Evolutionary conservation across 2,329 filamentous ascomycete genomes (phyloP).

Genomic region (Coniella lustricola): DNA sequence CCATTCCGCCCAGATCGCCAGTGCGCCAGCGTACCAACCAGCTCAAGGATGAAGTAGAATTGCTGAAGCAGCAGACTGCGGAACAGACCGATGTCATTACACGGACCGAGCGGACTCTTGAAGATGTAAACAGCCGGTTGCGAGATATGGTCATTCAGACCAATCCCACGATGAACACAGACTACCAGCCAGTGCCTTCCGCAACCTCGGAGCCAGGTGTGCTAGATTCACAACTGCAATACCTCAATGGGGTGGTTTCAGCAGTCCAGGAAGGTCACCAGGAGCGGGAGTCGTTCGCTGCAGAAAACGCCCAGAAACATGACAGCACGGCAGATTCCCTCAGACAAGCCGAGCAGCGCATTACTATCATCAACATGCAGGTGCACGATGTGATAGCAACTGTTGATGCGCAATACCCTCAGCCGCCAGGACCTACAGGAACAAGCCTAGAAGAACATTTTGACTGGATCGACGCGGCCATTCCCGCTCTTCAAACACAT

Average conservation of each 20-base stretch:
- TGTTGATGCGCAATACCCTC: conserved; percentile 41
- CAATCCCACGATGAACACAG: conserved; percentile 47
- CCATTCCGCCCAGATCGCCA: conserved; percentile 53
- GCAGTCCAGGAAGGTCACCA: conserved; percentile 52
- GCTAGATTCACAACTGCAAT: conserved; percentile 56
- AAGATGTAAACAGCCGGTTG: conserved; percentile 50
- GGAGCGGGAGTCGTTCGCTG: conserved; percentile 27
- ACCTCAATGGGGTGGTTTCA: conserved; percentile 60
- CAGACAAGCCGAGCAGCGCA: conserved; percentile 43
- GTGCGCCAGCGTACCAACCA: conserved; percentile 46
- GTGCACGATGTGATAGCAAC: conserved; percentile 51
- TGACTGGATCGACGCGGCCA: conserved; percentile 57
- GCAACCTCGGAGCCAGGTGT: conserved; percentile 35
- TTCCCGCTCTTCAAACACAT: conserved; percentile 43
- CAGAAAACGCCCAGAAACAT: conserved; percentile 21
- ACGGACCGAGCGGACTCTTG: conserved; percentile 58
- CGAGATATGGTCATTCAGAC: conserved; percentile 21
- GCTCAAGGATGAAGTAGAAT: conserved; percentile 36
- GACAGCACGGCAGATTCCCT: conserved; percentile 21
- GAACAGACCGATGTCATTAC: conserved; percentile 45
- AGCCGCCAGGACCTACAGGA: conserved; percentile 51
- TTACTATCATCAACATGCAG: conserved; percentile 57
- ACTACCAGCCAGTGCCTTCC: conserved; percentile 37
- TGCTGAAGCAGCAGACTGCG: conserved; percentile 28
- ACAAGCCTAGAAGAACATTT: conserved; percentile 60